Evolutionary conservation across 805 yeast genomes (phyloP), one percentile per base, ranked within the genome.

Genomic region (Schizosaccharomyces osmophilus): DNA sequence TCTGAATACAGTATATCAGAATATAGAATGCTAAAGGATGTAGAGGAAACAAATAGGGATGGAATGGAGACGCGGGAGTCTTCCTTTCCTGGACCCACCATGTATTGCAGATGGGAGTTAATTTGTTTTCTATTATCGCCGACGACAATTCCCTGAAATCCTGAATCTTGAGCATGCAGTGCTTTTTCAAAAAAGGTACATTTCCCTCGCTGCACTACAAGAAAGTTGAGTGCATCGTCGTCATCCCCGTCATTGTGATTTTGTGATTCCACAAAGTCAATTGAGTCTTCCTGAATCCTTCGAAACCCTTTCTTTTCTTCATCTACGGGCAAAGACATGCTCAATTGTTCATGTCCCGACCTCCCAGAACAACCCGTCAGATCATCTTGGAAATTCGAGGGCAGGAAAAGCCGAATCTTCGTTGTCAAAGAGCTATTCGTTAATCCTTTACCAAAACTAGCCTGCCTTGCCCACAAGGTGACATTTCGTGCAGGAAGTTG

Each of bases 151-250:
- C 80, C 79, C 15, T 63, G 67, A 0, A 84, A 83, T 15, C 78
- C 77, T 62, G 68, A 70, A 1, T 68, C 67, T 62, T 79, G 72
- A 60, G 81, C 66, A 62, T 74, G 73, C 48, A 71, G 66, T 19
- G 81, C 77, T 65, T 82, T 82, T 17, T 74, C 73, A 59, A 77
- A 79, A 66, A 81, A 79, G 26, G 80, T 74, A 69, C 84, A 80
- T 3, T 73, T 76, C 5, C 84, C 84, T n/a, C 82, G 68, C 48
- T 62, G 60, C 19, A 74, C 75, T 51, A 75, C 66, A 26, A 36
- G 60, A 45, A 45, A 45, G 26, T 17, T 9, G 13, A 45, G 26
- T 17, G 26, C 17, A 9, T n/a, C 51, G 8, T 45, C 51, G 17
- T 45, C 51, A n/a, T 45, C 51, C 19, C 4, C 17, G 8, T 36